phyloP scores from a whole-genome alignment of 495 filamentous ascomycete species.

The Penicillium macrosclerotiorum region DNA sequence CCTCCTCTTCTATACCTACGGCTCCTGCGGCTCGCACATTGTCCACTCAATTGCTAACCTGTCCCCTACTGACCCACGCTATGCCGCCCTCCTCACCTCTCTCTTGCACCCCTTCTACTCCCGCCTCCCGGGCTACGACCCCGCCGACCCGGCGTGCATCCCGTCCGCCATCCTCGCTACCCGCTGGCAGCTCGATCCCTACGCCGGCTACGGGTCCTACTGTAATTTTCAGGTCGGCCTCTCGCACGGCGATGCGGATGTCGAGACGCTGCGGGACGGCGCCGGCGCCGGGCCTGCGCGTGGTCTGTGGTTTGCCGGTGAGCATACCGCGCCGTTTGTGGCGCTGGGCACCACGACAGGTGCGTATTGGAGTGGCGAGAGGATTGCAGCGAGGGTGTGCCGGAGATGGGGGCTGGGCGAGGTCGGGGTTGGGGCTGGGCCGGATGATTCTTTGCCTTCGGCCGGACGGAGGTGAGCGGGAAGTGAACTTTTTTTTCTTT shows the following conservation, averaged over 20 bases:
- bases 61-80: constrained; percentile 23
- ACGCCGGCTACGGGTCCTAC: constrained; percentile 89
- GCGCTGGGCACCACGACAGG: constrained; percentile 84
- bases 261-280: constrained; percentile 61
- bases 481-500: too few relatives aligned
- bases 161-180: constrained; percentile 67
- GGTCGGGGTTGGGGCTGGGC: constrained; percentile 22
- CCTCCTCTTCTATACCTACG: constrained; percentile 89
- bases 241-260: constrained; percentile 63
- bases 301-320: constrained; percentile 87
- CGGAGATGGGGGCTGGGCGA: constrained; percentile 29
- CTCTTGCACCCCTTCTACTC: constrained; percentile 67
- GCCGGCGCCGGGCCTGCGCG: constrained; percentile 61
- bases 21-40: constrained; percentile 53
- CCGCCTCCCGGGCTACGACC: constrained; percentile 62
- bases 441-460: constrained; percentile 42
- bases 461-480: constrained; percentile 7
- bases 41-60: constrained; percentile 39
- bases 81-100: constrained; percentile 34
- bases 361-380: constrained; percentile 90
- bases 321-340: constrained; percentile 90
- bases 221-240: constrained; percentile 83
- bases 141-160: constrained; percentile 51
- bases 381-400: constrained; percentile 64
- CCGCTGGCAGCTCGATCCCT: constrained; percentile 76